A percentile compares a stretch with the other conserved stretches of the same genome.
Conservation (phyloP, 1,284 basidiomycete genomes). For the Prillingera fragicola region DNA sequence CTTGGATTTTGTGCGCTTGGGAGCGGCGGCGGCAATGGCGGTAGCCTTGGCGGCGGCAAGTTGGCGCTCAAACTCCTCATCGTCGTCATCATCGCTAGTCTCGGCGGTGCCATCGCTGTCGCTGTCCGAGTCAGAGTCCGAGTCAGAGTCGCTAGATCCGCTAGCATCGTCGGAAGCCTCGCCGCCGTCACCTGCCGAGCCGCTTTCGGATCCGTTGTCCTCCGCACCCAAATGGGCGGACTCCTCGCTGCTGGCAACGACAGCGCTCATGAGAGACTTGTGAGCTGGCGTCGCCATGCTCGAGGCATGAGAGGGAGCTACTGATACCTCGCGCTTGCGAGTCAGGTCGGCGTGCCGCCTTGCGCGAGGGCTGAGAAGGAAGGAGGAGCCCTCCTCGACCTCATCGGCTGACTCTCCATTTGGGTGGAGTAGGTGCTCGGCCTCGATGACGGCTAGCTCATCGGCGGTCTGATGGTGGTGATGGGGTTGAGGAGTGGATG, state of each 20-base stretch:
- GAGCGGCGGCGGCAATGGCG: slow-evolving; percentile 1
- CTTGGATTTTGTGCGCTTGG: not conserved
- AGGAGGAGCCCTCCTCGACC: slow-evolving; percentile 5
- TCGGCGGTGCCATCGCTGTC: slow-evolving; percentile 1
- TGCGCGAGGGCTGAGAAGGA: slow-evolving; percentile 7
- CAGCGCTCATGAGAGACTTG: too few species aligned
- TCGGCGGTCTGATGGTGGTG: slow-evolving; percentile 33
- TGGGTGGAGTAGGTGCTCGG: slow-evolving; percentile 19
- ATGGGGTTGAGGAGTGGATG: slow-evolving; percentile 6
- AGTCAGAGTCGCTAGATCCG: slow-evolving; percentile 4
- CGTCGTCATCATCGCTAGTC: slow-evolving; percentile 17
- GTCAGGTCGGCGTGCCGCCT: slow-evolving; percentile 10
- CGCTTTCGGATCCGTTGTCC: too few species aligned
- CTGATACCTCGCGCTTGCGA: slow-evolving; percentile 3
- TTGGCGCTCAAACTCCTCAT: slow-evolving; percentile 60
- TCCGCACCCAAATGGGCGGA: too few species aligned
- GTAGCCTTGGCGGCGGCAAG: slow-evolving; percentile 59
- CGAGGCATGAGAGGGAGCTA: too few species aligned
- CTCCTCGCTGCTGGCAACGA: too few species aligned
- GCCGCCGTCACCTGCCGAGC: slow-evolving; percentile 1
- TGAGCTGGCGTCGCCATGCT: too few species aligned
- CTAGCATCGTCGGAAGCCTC: slow-evolving; percentile 4
- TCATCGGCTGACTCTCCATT: slow-evolving; percentile 6
- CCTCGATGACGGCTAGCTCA: slow-evolving; percentile 31
- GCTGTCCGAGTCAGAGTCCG: slow-evolving; percentile 1